Percentiles rank a stretch among this genome's conserved stretches.
Conservation (phyloP, 257 asterid genomes). For the Gynochthodes officinalis region DNA sequence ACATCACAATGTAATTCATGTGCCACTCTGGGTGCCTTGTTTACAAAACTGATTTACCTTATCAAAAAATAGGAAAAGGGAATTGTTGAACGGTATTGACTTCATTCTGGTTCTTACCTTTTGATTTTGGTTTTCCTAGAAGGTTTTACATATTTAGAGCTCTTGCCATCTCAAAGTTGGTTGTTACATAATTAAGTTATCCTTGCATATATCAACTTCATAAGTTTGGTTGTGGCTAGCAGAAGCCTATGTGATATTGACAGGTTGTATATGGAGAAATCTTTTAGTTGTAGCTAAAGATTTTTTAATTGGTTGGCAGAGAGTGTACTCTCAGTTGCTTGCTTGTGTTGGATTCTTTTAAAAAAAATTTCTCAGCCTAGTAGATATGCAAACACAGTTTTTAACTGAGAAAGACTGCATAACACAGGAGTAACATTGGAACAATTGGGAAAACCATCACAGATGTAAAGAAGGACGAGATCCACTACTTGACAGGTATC, state of each 20-base stretch:
- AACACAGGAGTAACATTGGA: conserved; percentile 63
- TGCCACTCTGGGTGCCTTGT: too few relatives aligned
- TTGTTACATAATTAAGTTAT: neutral
- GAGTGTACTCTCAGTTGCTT: neutral
- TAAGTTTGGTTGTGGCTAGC: neutral
- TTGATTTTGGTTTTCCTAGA: neutral
- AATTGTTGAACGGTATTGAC: neutral
- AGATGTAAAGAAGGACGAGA: conserved; percentile 57
- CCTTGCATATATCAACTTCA: neutral
- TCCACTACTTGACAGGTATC: conserved; percentile 41
- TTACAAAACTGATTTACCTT: too few relatives aligned
- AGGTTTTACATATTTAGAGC: neutral
- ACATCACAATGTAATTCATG: too few relatives aligned
- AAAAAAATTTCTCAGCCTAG: neutral
- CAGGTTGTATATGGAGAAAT: neutral
- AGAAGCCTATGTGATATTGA: conserved; percentile 1
- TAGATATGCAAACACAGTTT: neutral
- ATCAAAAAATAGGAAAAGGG: neutral
- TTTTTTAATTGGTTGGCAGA: neutral
- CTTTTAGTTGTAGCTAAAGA: too few relatives aligned
- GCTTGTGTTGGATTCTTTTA: neutral
- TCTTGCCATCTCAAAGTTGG: neutral
- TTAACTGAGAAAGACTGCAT: conserved; percentile 14
- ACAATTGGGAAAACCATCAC: conserved; percentile 39
- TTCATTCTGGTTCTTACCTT: neutral